phyloP scores from a whole-genome alignment of 2,329 filamentous ascomycete genomes.

The Capronia epimyces region DNA sequence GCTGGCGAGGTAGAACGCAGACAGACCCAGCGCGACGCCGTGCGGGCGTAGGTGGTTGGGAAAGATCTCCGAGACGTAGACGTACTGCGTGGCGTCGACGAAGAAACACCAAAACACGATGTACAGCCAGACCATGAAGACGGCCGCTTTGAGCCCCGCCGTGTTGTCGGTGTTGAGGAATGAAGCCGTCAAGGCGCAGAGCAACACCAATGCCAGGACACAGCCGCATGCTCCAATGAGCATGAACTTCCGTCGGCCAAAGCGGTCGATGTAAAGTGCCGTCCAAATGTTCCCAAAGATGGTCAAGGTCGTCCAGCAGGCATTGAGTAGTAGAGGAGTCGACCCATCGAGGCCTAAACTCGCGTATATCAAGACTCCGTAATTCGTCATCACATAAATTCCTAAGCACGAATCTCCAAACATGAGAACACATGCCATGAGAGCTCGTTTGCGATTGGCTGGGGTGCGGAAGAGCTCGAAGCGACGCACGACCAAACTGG shows the following conservation, averaged over 20 bases:
- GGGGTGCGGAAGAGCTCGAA: conserved; percentile 42
- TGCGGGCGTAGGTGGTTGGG: conserved; percentile 24
- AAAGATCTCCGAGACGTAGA: conserved; percentile 24
- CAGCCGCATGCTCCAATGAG: conserved; percentile 41
- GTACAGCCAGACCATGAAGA: conserved; percentile 41
- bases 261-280: conserved; percentile 38
- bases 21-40: conserved; percentile 23
- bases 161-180: conserved; percentile 35
- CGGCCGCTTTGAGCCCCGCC: conserved; percentile 35
- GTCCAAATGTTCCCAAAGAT: conserved; percentile 40
- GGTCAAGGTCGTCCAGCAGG: conserved; percentile 43
- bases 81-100: conserved; percentile 32
- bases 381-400: conserved; percentile 19
- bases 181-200: conserved; percentile 35
- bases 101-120: conserved; percentile 41
- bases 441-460: conserved; percentile 38
- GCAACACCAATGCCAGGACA: conserved; percentile 37
- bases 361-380: conserved; percentile 37
- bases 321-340: conserved; percentile 42
- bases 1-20: conserved; percentile 19
- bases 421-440: conserved; percentile 42
- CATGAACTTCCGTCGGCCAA: conserved; percentile 41
- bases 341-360: conserved; percentile 36
- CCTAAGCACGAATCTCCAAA: conserved; percentile 37
- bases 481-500: conserved; percentile 20